Base-by-base conservation (phyloP, 768 basidiomycete genomes). In the Phaeotremella skinneri region DNA sequence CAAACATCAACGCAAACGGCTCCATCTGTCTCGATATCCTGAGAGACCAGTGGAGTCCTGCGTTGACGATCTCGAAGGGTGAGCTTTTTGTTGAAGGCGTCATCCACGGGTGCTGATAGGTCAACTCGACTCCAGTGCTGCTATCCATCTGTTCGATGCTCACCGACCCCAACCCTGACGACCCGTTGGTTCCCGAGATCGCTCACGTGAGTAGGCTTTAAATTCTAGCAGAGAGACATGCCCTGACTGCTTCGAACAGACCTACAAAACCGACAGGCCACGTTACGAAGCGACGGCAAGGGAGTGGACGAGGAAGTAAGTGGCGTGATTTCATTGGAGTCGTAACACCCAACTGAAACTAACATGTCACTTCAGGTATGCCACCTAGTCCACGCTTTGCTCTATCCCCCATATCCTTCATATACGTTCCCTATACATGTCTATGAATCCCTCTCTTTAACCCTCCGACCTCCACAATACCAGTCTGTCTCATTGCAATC, bases 1-100 rank as follows among this genome's bases (percentile, higher is more conserved):
- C 94, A 32, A 98, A 98, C 83, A 97, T 99, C 91, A 99, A 99
- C 78, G 90, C 94, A 69, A 99, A 99, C 74, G 96, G 96, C 41
- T 93, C 91, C 64, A 98, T 99, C 79, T 99, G 94, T 79, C 81
- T 99, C 70, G 96, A 99, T 79, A 99, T 99, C 75, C 81, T 99
- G 76, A 84, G 93, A 79, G 96, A 99, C 79, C 96, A 98, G 77
- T 99, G 96, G 96, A 92, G 90, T 62, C 96, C 96, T 49, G 96
- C 96, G 45, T 81, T 98, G 81, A 99, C 96, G 56, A 94, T 99
- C 72, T 96, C 94, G 71, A 99, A 99, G 83, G 93, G 93, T 93
- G 56, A 41, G 83, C 67, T 34, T 30, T 27, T 11, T 20, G 4
- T 32, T 30, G 20, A 14, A 56, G 23, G 32, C 41, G 14, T 26